Percentiles rank a stretch among this genome's conserved stretches.
These are phyloP conservation scores for Stephania cephalantha DNA, from an alignment of 164 flowering plant species.

Conservation along the genomic window DNA sequence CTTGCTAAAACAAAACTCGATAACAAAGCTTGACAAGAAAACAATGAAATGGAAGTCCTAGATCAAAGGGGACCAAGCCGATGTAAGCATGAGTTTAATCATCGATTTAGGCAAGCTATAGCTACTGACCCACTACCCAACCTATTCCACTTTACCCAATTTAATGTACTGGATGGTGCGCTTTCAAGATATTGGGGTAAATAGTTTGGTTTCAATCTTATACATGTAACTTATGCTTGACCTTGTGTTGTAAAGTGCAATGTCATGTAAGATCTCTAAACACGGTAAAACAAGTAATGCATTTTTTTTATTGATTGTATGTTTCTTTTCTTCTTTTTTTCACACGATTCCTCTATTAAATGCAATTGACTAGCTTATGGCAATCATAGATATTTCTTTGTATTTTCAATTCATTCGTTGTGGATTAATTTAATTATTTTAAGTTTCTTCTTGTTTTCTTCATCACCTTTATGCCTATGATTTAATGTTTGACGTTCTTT, in stretches of 20 bases:
- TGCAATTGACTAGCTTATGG: neutral
- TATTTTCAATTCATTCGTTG: no score
- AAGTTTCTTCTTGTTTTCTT: neutral
- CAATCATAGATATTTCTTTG: neutral
- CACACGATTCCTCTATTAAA: neutral
- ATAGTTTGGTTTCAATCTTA: neutral
- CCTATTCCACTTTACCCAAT: no score
- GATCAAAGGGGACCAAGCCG: no score
- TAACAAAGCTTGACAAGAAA: no score
- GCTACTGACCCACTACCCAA: no score
- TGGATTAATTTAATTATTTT: neutral
- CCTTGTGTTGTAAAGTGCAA: neutral
- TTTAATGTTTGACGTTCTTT: neutral
- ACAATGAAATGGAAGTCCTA: no score
- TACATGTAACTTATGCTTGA: neutral
- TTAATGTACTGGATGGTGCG: no score
- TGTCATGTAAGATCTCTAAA: neutral
- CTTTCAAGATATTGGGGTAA: neutral
- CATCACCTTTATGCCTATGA: no score
- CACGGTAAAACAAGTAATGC: neutral
- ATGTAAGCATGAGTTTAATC: no score
- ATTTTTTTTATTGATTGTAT: neutral
- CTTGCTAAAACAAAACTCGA: no score
- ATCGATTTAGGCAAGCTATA: no score
- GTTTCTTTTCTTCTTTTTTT: neutral